Conservation (phyloP, 352 stramenopile species). For the Globisporangium polare region DNA sequence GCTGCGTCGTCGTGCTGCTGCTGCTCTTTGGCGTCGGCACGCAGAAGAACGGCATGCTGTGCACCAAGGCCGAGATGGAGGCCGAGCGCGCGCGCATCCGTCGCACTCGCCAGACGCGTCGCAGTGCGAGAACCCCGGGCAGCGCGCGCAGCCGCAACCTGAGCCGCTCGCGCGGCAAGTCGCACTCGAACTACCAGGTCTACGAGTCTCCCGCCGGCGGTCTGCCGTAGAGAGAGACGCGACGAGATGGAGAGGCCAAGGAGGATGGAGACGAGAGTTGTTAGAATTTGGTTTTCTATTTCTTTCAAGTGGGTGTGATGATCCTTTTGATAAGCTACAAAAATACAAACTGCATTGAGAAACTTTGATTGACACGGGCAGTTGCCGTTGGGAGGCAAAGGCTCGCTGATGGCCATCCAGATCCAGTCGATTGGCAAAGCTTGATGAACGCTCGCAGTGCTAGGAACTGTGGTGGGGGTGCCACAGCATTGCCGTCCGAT, state of each 20-base stretch:
- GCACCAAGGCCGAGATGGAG: slow-evolving; percentile 58
- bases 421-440: too few species aligned
- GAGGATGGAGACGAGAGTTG: not conserved
- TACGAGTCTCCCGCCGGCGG: slow-evolving; percentile 56
- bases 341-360: slow-evolving; percentile 1
- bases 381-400: too few species aligned
- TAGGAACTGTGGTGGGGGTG: too few species aligned
- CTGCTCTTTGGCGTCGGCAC: slow-evolving; percentile 53
- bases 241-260: too few species aligned
- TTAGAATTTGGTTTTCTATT: not conserved
- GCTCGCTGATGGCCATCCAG: too few species aligned
- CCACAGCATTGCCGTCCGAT: too few species aligned
- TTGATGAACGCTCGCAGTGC: too few species aligned
- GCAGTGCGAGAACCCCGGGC: slow-evolving; percentile 52
- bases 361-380: too few species aligned
- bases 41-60: slow-evolving; percentile 67
- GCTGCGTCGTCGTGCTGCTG: slow-evolving; percentile 33
- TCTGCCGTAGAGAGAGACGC: slow-evolving; percentile 22
- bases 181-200: slow-evolving; percentile 68
- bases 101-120: slow-evolving; percentile 43
- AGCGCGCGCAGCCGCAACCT: slow-evolving; percentile 58
- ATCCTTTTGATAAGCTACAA: slow-evolving; percentile 5
- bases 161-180: slow-evolving; percentile 59
- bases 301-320: slow-evolving; percentile 4
- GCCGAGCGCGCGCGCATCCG: slow-evolving; percentile 46